phyloP scores from a whole-genome alignment of 768 basidiomycete genomes.

The Podaxis sp. region DNA sequence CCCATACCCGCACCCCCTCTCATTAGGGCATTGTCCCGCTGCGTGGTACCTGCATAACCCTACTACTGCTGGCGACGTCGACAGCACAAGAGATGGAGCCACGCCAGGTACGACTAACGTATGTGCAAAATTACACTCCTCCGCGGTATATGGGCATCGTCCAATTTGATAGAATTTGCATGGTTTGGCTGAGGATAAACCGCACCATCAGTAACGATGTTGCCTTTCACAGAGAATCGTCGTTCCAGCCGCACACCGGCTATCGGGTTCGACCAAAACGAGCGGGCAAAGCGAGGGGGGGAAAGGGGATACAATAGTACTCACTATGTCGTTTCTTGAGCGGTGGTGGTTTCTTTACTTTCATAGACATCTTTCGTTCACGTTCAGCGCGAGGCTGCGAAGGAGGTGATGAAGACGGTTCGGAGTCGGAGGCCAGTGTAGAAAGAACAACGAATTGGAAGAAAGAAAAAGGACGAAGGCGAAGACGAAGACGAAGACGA shows the following conservation, averaged over 20 bases:
- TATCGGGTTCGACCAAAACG: neutral
- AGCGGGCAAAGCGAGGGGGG: neutral
- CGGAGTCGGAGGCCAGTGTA: neutral
- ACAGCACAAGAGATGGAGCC: neutral
- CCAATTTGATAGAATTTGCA: constrained; percentile 47
- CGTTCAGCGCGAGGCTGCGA: constrained; percentile 11
- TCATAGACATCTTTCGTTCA: constrained; percentile 23
- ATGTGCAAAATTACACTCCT: constrained; percentile 50
- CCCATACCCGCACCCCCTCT: neutral
- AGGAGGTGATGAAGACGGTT: constrained; percentile 10
- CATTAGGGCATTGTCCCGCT: neutral
- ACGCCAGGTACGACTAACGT: constrained; percentile 29
- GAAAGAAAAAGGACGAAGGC: constrained; percentile 3
- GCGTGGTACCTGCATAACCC: neutral
- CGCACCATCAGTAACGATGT: constrained; percentile 7
- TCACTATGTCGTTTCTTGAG: constrained; percentile 43
- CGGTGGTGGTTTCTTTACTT: constrained; percentile 29
- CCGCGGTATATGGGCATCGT: constrained; percentile 42
- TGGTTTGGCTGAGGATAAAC: constrained; percentile 40
- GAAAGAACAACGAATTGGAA: neutral
- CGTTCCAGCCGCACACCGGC: neutral
- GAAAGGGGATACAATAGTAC: constrained; percentile 13
- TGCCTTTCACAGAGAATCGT: neutral
- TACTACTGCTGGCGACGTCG: neutral
- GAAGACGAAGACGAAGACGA: neutral